A percentile compares a stretch with the other conserved stretches of the same genome.
phyloP scores from a whole-genome alignment of 306 rosid genomes.

The Casuarina glauca region DNA sequence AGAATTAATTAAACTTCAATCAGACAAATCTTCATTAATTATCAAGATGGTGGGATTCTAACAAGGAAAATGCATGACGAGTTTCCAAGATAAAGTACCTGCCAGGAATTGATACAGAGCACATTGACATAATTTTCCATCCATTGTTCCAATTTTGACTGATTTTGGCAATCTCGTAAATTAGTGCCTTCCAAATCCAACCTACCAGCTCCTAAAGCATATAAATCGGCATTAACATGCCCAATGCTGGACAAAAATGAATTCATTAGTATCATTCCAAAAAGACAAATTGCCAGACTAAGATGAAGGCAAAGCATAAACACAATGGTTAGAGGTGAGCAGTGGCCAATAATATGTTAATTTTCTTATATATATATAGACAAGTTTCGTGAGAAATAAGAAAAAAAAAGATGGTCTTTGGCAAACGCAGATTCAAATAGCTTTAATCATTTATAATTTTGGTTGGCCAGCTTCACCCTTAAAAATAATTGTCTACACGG shows the following conservation, averaged over 20 bases:
- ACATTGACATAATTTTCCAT: conserved; percentile 74
- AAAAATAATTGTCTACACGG: background rate
- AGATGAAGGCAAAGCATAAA: conserved; percentile 12
- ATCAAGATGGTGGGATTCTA: too few species aligned
- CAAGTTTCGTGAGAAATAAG: background rate
- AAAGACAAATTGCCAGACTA: conserved; percentile 16
- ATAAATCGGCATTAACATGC: conserved; percentile 71
- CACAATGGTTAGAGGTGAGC: conserved; percentile 10
- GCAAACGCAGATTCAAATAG: background rate
- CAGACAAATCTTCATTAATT: too few species aligned
- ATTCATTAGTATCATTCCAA: conserved; percentile 22
- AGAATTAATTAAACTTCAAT: background rate
- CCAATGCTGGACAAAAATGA: conserved; percentile 74
- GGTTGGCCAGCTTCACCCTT: background rate
- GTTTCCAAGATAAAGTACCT: conserved; percentile 45
- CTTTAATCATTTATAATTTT: background rate
- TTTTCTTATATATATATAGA: background rate
- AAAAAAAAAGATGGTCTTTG: background rate
- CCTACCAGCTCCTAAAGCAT: conserved; percentile 72
- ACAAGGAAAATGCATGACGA: too few species aligned
- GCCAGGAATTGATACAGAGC: conserved; percentile 93
- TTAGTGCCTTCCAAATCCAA: conserved; percentile 45
- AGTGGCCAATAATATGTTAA: background rate
- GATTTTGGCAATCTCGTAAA: conserved; percentile 34
- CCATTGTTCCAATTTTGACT: conserved; percentile 56